Percentiles rank a stretch among this genome's conserved stretches.
These are phyloP conservation scores for Ceratocystis cubensis DNA, from an alignment of 2,329 filamentous ascomycete species.

Conservation along the genomic window DNA sequence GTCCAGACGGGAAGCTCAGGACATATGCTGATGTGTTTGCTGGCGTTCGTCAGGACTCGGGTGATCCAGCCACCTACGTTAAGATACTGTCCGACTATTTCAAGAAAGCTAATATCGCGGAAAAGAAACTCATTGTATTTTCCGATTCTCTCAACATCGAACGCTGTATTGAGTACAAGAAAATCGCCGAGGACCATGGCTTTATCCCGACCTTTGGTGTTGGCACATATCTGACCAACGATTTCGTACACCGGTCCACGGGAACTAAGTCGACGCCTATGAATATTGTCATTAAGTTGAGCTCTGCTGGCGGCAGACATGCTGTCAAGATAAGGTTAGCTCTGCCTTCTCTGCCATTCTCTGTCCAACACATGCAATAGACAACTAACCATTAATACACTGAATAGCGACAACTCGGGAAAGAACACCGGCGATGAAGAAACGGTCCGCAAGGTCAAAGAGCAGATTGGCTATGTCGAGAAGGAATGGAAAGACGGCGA, in stretches of 20 bases:
- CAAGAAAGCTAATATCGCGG: constrained; percentile 57
- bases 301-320: constrained; percentile 64
- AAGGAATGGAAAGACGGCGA: constrained; percentile 72
- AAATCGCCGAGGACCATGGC: constrained; percentile 62
- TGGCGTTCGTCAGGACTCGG: constrained; percentile 82
- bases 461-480: constrained; percentile 73
- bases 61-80: constrained; percentile 69
- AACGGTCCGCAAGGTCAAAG: constrained; percentile 73
- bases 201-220: constrained; percentile 87
- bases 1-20: constrained; percentile 33
- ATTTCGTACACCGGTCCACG: constrained; percentile 62
- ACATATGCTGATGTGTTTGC: constrained; percentile 73
- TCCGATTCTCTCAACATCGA: constrained; percentile 92
- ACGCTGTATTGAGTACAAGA: constrained; percentile 79
- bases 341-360: constrained; percentile 11
- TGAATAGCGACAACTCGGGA: constrained; percentile 57
- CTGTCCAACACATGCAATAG: not conserved
- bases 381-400: constrained; percentile 14
- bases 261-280: constrained; percentile 77
- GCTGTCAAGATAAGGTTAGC: constrained; percentile 73
- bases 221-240: constrained; percentile 91
- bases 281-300: constrained; percentile 97
- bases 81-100: constrained; percentile 73
- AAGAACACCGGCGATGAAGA: constrained; percentile 87
- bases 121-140: constrained; percentile 83